Evolutionary conservation across 208 protist genomes (phyloP), one percentile per base, ranked within the genome.

Genomic region (Leishmania tropica): DNA sequence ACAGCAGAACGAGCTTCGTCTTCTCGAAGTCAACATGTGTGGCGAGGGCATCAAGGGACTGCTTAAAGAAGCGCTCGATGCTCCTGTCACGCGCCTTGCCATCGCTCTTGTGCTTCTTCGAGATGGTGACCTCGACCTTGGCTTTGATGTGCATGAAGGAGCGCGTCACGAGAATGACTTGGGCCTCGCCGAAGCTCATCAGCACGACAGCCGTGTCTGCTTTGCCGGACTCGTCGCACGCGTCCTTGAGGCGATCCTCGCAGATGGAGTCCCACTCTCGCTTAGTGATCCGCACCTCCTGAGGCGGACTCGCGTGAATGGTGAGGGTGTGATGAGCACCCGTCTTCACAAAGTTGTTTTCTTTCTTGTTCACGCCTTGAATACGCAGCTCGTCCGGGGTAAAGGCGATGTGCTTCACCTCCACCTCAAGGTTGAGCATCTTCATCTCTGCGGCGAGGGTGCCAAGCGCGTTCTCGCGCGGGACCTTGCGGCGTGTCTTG

Each of bases 141-240:
- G 93, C 88, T 81, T 98, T 98, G 45, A 96, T 82, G 54, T 99
- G 87, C 35, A 98, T 99, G 88, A 99, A 98, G 17, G 89, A 96
- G 0, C 86, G 54, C 7, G 97, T 99, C 4, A 99, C 92, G 0
- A 99, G 78, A 67, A 99, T 96, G 0, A 99, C 76, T 71, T 97
- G 82, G 3, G 97, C 97, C 37, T 96, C 88, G 48, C 98, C 98
- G 84, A 99, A 98, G 54, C 95, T 88, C 96, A 99, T 98, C 37
- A 99, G 88, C n/a, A 99, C 87, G 3, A 97, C 99, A 0, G 93
- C 98, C 5, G 99, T 95, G 81, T 99, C 98, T 0, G 96, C 90
- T 72, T 88, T 90, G 7, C 81, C 85, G 3, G 92, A 86, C 47
- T 86, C 83, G 80, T 98, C 89, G 79, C 93, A 97, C 6, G 92